Conservation (phyloP, 306 rosid species). For the Nissolia schottii region DNA sequence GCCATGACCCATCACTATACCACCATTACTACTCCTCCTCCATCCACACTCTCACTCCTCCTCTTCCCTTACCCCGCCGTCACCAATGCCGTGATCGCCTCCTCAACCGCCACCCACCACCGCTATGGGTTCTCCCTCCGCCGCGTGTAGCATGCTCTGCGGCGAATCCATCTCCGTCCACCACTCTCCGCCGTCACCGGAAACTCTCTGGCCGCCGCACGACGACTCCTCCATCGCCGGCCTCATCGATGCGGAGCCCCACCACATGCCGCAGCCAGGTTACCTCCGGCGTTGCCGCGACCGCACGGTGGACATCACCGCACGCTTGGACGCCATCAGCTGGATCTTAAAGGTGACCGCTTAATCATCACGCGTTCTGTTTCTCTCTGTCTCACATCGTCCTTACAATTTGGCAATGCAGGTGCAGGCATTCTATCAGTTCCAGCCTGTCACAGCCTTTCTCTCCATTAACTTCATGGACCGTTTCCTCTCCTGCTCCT, state of each 20-base stretch:
- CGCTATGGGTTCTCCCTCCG: constrained; percentile 32
- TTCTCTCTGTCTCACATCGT: neutral
- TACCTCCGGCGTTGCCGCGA: constrained; percentile 43
- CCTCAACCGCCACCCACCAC: neutral
- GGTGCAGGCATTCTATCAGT: constrained; percentile 49
- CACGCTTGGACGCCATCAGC: constrained; percentile 60
- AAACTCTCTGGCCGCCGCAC: neutral
- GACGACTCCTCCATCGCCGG: constrained; percentile 5
- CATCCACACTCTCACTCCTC: neutral
- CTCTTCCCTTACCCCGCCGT: neutral
- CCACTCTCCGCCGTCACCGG: neutral
- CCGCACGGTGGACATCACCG: constrained; percentile 35
- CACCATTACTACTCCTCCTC: no score
- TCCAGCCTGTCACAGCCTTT: constrained; percentile 60
- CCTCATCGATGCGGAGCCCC: constrained; percentile 27
- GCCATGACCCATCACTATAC: constrained; percentile 30
- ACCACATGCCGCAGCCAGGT: constrained; percentile 35
- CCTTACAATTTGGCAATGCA: constrained; percentile 39
- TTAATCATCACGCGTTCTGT: neutral
- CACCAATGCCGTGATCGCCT: constrained; percentile 18
- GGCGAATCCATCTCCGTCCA: constrained; percentile 12
- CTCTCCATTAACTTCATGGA: constrained; percentile 74
- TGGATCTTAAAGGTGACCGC: constrained; percentile 64
- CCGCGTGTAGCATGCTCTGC: constrained; percentile 25
- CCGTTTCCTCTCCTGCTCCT: constrained; percentile 57